Evolutionary conservation across 768 basidiomycete species (phyloP).

Genomic region (Russula sp.): DNA sequence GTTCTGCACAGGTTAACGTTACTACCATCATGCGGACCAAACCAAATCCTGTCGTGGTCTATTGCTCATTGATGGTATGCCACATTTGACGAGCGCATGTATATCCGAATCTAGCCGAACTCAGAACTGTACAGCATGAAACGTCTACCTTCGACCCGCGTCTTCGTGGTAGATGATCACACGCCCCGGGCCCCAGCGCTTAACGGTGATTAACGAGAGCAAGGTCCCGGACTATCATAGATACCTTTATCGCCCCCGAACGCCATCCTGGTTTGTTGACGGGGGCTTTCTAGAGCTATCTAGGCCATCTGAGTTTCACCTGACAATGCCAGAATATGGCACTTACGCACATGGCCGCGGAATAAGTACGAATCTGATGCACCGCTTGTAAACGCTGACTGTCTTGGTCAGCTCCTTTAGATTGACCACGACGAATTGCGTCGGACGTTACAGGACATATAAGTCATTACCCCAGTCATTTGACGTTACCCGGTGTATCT

Average conservation of each 20-base stretch:
- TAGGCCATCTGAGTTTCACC: background rate
- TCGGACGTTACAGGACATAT: background rate
- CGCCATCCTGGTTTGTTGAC: background rate
- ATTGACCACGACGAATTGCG: background rate
- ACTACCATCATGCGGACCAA: background rate
- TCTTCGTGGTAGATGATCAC: background rate
- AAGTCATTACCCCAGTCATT: background rate
- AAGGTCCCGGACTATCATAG: background rate
- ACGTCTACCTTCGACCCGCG: background rate
- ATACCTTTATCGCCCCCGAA: background rate
- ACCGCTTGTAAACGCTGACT: background rate
- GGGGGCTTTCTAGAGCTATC: background rate
- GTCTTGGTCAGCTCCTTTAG: background rate
- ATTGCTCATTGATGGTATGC: background rate
- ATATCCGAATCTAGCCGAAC: background rate
- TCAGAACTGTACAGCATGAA: slow-evolving; percentile 2
- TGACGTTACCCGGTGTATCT: background rate
- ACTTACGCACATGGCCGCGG: background rate
- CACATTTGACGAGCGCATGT: background rate
- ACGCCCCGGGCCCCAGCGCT: background rate
- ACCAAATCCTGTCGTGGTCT: background rate
- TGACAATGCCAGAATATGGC: background rate
- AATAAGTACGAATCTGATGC: background rate
- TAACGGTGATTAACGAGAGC: background rate
- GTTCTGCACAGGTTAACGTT: background rate